phyloP scores from a whole-genome alignment of 2,329 filamentous ascomycete species.

The Colletotrichum lindemuthianum region DNA sequence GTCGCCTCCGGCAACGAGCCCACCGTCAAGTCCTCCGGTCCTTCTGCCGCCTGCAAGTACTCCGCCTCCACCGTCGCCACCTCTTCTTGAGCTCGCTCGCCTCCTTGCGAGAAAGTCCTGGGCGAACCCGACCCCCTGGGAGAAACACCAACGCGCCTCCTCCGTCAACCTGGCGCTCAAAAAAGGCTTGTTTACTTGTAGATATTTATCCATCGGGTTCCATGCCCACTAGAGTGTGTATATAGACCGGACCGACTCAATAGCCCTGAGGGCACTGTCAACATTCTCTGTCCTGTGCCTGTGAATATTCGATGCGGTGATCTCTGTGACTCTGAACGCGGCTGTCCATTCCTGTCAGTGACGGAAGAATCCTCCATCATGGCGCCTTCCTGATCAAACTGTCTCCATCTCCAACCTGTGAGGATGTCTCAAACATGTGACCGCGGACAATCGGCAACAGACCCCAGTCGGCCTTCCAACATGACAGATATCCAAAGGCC shows the following conservation, averaged over 20 bases:
- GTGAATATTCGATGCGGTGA: no score
- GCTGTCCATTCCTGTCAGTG: no score
- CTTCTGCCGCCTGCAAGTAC: slow-evolving; percentile 33
- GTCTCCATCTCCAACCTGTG: no score
- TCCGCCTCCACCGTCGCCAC: slow-evolving; percentile 16
- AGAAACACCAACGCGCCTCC: background rate
- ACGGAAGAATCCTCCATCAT: no score
- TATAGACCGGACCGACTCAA: slow-evolving; percentile 1
- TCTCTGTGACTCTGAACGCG: no score
- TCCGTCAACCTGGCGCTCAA: background rate
- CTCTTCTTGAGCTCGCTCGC: slow-evolving; percentile 3
- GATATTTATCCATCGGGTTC: slow-evolving; percentile 24
- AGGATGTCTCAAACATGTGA: no score
- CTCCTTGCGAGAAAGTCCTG: background rate
- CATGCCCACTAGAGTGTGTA: slow-evolving; percentile 19
- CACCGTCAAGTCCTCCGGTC: slow-evolving; percentile 21
- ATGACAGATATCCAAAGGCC: no score
- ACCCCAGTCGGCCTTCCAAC: no score
- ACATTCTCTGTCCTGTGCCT: no score
- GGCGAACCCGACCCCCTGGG: background rate
- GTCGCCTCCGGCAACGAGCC: slow-evolving; percentile 31
- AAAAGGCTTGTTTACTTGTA: slow-evolving; percentile 32
- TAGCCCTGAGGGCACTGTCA: slow-evolving; percentile 24
- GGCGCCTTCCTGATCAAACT: no score
- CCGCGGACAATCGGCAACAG: no score